A percentile compares a stretch with the other conserved stretches of the same genome.
Evolutionary conservation across 2,329 filamentous ascomycete species (phyloP).

Genomic region (Rhytidhysteron rufulum): DNA sequence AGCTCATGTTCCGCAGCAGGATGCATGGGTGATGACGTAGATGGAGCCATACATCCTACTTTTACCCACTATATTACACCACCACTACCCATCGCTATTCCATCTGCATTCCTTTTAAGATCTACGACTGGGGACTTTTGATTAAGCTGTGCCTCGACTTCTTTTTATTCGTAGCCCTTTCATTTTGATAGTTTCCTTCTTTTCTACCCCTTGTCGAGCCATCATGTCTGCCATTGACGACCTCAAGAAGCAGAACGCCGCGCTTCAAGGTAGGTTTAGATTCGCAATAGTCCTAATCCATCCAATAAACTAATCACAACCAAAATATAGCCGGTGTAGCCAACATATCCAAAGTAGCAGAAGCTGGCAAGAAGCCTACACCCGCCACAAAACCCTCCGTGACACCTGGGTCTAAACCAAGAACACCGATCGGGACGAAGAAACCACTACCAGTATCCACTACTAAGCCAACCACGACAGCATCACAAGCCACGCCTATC

Average conservation of each 20-base stretch:
- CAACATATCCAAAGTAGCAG: constrained; percentile 24
- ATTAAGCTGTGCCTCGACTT: no score
- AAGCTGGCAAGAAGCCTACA: constrained; percentile 19
- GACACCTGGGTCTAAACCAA: constrained; percentile 15
- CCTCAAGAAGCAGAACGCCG: constrained; percentile 40
- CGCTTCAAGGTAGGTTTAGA: constrained; percentile 33
- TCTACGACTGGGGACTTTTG: no score
- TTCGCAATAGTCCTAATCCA: background rate
- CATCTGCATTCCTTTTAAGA: background rate
- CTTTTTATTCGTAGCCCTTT: no score
- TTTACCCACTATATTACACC: background rate
- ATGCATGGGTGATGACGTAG: no score
- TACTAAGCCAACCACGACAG: constrained; percentile 5
- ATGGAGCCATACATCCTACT: background rate
- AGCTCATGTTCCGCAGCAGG: no score
- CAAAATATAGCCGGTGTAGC: constrained; percentile 22
- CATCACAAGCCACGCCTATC: constrained; percentile 13
- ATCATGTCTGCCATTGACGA: constrained; percentile 25
- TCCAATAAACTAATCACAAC: background rate
- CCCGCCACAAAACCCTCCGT: constrained; percentile 14
- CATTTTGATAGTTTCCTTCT: no score
- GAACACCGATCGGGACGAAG: constrained; percentile 14
- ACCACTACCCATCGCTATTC: background rate
- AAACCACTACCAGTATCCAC: constrained; percentile 11
- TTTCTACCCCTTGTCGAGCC: background rate